Evolutionary conservation across 495 filamentous ascomycete species (phyloP), one percentile per base, ranked within the genome.

Genomic region (Hypomontagnella monticulosa): DNA sequence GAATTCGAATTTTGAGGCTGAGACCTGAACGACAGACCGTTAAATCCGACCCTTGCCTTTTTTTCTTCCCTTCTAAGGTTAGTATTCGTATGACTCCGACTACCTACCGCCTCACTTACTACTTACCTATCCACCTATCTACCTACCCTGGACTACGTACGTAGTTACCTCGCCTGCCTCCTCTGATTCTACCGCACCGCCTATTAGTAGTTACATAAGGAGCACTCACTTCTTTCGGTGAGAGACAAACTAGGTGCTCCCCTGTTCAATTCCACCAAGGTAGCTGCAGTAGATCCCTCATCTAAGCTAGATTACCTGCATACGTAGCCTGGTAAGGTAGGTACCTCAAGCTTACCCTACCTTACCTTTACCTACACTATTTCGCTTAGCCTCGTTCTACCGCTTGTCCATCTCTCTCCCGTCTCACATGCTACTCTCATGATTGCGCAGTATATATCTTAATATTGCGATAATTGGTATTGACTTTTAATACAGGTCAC

Each of bases 1-100:
- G 12, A 52, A 51, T 18, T 19, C 33, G 11, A 38, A 8, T 14
- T 43, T 23, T 52, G 34, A 52, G 49, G 49, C 49, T 53, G 49
- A 53, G 19, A 53, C 49, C 49, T 53, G 49, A 53, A 40, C 23
- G 4, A 38, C 15, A 52, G 15, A 16, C 49, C 15, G 16, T 30
- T 52, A 53, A 40, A 12, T 53, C 49, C 34, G 34, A 53, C 19
- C 49, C 30, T 38, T 38, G 20, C 14, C 46, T 34, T 34, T 50
- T 33, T 33, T 33, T 52, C 37, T 36, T 15, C 5, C 37, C 9
- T 9, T 18, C n/a, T 4, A 38, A 38, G 3, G 36, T 38, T 9
- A 38, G 3, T 38, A 3, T 14, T 14, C n/a, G 9, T 14, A 12
- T 12, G 36, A 38, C 36, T 3, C 10, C 9, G 36, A 38, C 36